Conservation (phyloP, 2,329 filamentous ascomycete species). For the Madurella mycetomatis region DNA sequence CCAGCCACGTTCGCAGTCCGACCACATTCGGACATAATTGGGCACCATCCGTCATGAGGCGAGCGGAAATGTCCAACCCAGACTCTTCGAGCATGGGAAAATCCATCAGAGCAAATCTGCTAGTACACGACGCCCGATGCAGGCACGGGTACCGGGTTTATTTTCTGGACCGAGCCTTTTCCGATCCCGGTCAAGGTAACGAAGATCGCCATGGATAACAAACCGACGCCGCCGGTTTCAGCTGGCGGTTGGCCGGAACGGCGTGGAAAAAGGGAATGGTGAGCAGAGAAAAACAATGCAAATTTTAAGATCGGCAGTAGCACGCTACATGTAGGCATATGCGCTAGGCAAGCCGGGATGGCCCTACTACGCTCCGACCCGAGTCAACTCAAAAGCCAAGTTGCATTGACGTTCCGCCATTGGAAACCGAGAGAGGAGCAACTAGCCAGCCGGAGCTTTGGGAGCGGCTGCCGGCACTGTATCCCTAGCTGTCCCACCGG, state of each 20-base stretch:
- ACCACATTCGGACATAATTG: slow-evolving; percentile 16
- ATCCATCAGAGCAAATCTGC: not conserved
- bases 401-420: too few relatives aligned
- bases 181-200: not conserved
- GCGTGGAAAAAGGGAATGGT: too few relatives aligned
- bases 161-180: not conserved
- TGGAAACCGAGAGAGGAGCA: too few relatives aligned
- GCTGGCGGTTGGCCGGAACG: too few relatives aligned
- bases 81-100: not conserved
- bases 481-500: slow-evolving; percentile 10
- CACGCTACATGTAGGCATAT: too few relatives aligned
- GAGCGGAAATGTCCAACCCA: not conserved
- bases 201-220: not conserved
- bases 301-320: too few relatives aligned
- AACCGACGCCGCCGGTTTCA: too few relatives aligned
- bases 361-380: too few relatives aligned
- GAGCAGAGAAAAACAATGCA: too few relatives aligned
- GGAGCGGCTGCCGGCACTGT: not conserved
- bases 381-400: too few relatives aligned
- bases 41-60: slow-evolving; percentile 18
- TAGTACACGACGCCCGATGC: slow-evolving; percentile 1
- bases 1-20: slow-evolving; percentile 15
- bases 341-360: too few relatives aligned
- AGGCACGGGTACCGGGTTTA: not conserved
- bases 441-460: too few relatives aligned